These are phyloP conservation scores for Coemansia sp. DNA, from an alignment of 192 early-diverging fungal species.

Conservation along the genomic window DNA sequence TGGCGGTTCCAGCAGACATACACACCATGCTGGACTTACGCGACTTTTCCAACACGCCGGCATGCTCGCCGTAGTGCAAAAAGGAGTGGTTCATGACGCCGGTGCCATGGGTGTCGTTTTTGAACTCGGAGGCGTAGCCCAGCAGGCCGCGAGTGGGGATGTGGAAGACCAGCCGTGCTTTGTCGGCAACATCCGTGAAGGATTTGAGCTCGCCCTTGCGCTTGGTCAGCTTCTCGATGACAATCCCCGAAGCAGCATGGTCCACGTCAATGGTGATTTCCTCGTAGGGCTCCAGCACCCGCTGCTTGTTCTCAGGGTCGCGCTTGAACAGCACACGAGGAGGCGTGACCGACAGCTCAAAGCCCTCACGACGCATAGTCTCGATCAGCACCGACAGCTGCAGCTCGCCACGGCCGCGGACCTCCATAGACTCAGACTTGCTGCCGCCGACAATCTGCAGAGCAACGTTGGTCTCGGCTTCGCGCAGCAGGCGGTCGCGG, in stretches of 20 bases:
- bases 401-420: slow-evolving; percentile 83
- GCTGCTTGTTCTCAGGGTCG: slow-evolving; percentile 51
- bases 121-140: slow-evolving; percentile 84
- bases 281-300: slow-evolving; percentile 75
- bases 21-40: slow-evolving; percentile 79
- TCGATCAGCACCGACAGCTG: slow-evolving; percentile 85
- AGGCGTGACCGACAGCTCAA: slow-evolving; percentile 77
- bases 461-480: slow-evolving; percentile 79
- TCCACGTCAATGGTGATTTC: slow-evolving; percentile 81
- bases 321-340: slow-evolving; percentile 78
- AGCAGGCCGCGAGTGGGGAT: slow-evolving; percentile 80
- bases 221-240: slow-evolving; percentile 82
- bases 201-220: slow-evolving; percentile 80
- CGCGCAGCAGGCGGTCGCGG: slow-evolving; percentile 68
- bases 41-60: slow-evolving; percentile 67
- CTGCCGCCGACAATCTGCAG: slow-evolving; percentile 68
- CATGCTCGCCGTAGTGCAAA: slow-evolving; percentile 68
- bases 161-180: slow-evolving; percentile 74
- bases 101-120: slow-evolving; percentile 82
- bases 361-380: slow-evolving; percentile 87
- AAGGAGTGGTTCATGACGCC: slow-evolving; percentile 80
- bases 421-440: slow-evolving; percentile 73
- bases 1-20: slow-evolving; percentile 64
- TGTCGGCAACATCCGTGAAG: slow-evolving; percentile 66
- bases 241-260: slow-evolving; percentile 65